Conservation (phyloP, 805 yeast species). For the Yamadazyma paraphyllophila region DNA sequence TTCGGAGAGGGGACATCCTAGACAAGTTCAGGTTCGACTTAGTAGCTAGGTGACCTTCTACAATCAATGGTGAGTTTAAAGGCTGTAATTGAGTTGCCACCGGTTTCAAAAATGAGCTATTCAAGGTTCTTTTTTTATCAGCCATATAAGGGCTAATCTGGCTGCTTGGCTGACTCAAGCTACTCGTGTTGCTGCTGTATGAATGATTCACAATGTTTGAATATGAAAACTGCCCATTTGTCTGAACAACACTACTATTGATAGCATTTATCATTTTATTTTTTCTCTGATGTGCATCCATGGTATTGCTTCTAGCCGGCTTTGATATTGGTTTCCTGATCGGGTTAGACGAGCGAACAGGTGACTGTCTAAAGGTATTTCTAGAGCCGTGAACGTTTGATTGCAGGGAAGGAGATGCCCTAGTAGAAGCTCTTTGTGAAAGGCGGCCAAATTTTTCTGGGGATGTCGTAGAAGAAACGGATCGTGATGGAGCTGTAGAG, state of each 20-base stretch:
- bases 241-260: slow-evolving; percentile 2
- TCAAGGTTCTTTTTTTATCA: background rate
- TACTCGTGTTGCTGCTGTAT: background rate
- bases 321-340: slow-evolving; percentile 5
- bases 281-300: background rate
- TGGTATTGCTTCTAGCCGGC: background rate
- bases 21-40: slow-evolving; percentile 1
- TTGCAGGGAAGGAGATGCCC: background rate
- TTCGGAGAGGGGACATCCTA: slow-evolving; percentile 11
- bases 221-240: background rate
- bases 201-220: background rate
- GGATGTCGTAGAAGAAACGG: background rate
- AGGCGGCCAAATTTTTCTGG: background rate
- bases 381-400: background rate
- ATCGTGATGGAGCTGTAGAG: background rate
- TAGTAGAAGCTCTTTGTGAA: background rate
- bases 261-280: slow-evolving; percentile 5
- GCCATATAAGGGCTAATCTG: slow-evolving; percentile 6
- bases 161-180: slow-evolving; percentile 5
- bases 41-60: background rate
- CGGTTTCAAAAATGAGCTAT: slow-evolving; percentile 2
- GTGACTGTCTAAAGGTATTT: slow-evolving; percentile 5
- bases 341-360: slow-evolving; percentile 2
- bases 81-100: slow-evolving; percentile 9
- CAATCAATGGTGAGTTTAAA: slow-evolving; percentile 13